Percentiles rank a stretch among this genome's conserved stretches.
Conservation (phyloP, 805 yeast species). For the Starmera pachycereana region DNA sequence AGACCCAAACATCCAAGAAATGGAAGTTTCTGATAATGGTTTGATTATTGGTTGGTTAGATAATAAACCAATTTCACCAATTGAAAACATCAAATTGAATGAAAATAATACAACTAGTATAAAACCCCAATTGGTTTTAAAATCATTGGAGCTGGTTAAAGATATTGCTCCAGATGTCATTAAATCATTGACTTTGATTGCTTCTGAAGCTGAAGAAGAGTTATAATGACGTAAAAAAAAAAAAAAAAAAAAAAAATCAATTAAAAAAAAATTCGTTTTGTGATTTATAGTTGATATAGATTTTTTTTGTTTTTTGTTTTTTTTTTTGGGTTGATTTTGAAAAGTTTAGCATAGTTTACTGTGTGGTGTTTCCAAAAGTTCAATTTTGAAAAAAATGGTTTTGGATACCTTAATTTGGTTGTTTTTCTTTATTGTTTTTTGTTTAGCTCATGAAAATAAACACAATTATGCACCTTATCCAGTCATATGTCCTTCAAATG, state of each 20-base stretch:
- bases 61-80: constrained; percentile 62
- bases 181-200: constrained; percentile 7
- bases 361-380: too few species aligned
- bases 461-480: constrained; percentile 15
- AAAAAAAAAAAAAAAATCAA: too few species aligned
- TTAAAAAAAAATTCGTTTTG: too few species aligned
- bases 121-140: constrained; percentile 32
- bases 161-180: constrained; percentile 55
- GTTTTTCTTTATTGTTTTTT: background rate
- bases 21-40: constrained; percentile 81
- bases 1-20: constrained; percentile 88
- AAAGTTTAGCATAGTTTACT: too few species aligned
- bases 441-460: background rate
- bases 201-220: background rate
- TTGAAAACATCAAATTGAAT: constrained; percentile 57
- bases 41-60: constrained; percentile 62
- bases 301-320: background rate
- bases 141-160: constrained; percentile 48
- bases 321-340: background rate
- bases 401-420: background rate
- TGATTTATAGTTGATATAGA: background rate
- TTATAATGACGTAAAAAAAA: too few species aligned
- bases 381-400: too few species aligned
- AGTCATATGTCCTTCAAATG: constrained; percentile 19
- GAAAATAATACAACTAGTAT: constrained; percentile 44